A percentile compares a stretch with the other conserved stretches of the same genome.
Evolutionary conservation across 2,329 filamentous ascomycete species (phyloP).

Genomic region (Fusarium neocosmosporiellum): DNA sequence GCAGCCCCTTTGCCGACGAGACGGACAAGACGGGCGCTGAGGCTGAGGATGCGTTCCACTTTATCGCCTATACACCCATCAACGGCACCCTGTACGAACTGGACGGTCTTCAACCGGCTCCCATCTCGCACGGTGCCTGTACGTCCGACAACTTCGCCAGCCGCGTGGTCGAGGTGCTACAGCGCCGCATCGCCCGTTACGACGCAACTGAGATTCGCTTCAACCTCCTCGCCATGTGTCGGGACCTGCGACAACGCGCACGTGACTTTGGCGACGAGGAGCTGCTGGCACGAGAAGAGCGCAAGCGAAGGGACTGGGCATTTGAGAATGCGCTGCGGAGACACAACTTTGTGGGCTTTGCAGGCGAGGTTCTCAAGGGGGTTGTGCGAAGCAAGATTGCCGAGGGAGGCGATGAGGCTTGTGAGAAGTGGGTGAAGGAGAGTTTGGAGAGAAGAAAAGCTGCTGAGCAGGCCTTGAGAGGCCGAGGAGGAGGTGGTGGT

Average conservation of each 20-base stretch:
- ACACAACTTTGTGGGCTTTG: constrained; percentile 97
- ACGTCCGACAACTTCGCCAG: constrained; percentile 76
- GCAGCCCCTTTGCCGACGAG: constrained; percentile 93
- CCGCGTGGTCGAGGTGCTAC: constrained; percentile 87
- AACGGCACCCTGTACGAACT: constrained; percentile 89
- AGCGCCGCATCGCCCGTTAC: constrained; percentile 85
- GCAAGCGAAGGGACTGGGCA: constrained; percentile 86
- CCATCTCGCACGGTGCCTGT: constrained; percentile 88
- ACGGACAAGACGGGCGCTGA: constrained; percentile 71
- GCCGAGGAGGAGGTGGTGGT: constrained; percentile 49
- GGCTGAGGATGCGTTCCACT: constrained; percentile 94
- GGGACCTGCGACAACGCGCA: constrained; percentile 82
- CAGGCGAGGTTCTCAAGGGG: constrained; percentile 88
- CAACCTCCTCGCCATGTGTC: constrained; percentile 92
- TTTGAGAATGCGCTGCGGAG: constrained; percentile 94
- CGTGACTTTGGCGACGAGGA: constrained; percentile 86
- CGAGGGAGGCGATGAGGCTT: constrained; percentile 71
- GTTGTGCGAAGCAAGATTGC: constrained; percentile 81
- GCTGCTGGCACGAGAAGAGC: constrained; percentile 80
- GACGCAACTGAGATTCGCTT: constrained; percentile 91
- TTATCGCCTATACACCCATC: constrained; percentile 92
- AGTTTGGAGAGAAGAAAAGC: constrained; percentile 67
- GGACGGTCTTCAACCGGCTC: constrained; percentile 92
- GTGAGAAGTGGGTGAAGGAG: constrained; percentile 79
- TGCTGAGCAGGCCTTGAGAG: constrained; percentile 49